Evolutionary conservation across 31 red algal species (phyloP).

Genomic region (Pterothamnion heteromorphum): DNA sequence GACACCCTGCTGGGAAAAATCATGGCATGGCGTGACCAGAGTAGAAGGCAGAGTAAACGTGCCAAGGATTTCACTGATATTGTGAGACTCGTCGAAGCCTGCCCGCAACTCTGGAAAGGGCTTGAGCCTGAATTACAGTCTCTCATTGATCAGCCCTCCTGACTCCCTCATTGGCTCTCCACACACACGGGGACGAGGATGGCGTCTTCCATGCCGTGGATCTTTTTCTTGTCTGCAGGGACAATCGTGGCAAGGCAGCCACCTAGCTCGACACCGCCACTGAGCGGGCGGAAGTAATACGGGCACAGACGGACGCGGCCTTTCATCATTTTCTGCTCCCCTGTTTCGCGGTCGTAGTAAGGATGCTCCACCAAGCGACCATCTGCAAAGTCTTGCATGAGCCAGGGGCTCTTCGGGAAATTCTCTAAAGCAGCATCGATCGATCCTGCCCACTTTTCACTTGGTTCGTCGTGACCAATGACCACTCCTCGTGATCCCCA

Average conservation of each 20-base stretch:
- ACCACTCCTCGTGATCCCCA: background rate
- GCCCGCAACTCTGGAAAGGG: too few relatives aligned
- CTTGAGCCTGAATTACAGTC: too few relatives aligned
- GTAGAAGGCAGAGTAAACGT: too few relatives aligned
- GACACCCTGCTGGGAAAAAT: too few relatives aligned
- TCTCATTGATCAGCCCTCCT: too few relatives aligned
- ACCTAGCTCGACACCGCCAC: background rate
- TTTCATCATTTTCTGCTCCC: background rate
- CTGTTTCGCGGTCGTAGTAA: background rate
- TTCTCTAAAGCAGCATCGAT: background rate
- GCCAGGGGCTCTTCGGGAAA: background rate
- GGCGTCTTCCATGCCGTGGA: background rate
- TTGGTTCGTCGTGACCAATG: background rate
- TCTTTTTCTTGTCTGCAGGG: background rate
- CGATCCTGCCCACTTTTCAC: background rate
- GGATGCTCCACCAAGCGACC: background rate
- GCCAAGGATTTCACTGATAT: too few relatives aligned
- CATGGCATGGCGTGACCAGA: too few relatives aligned
- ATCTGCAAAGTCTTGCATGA: background rate
- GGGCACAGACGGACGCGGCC: background rate
- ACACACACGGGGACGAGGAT: background rate
- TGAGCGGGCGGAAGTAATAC: background rate
- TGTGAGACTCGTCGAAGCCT: too few relatives aligned
- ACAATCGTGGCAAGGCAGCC: background rate
- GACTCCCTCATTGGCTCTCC: too few relatives aligned